Evolutionary conservation across 2,329 filamentous ascomycete genomes (phyloP).

Genomic region (Zelopaecilomyces penicillatus): DNA sequence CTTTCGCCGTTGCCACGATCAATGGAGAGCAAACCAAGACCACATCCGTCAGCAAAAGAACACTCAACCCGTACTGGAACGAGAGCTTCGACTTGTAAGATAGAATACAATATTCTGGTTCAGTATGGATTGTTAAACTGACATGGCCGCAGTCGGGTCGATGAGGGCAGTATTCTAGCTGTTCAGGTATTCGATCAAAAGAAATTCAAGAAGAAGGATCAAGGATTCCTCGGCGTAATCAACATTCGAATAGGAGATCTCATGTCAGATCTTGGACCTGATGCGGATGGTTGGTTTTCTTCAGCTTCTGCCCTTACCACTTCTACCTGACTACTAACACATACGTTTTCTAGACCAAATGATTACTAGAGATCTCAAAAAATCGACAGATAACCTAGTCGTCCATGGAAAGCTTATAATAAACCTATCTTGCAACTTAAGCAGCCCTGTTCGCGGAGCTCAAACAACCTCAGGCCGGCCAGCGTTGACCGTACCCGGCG

Average conservation of each 20-base stretch:
- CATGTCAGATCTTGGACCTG: conserved; percentile 72
- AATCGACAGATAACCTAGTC: conserved; percentile 94
- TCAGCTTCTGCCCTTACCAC: conserved; percentile 11
- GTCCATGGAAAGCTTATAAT: conserved; percentile 97
- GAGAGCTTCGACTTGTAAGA: conserved; percentile 96
- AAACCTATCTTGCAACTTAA: conserved; percentile 87
- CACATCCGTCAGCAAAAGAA: conserved; percentile 95
- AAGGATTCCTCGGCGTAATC: conserved; percentile 95
- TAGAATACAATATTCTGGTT: neutral
- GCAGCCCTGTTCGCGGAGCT: conserved; percentile 52
- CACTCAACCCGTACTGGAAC: conserved; percentile 99
- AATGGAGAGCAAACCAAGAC: conserved; percentile 98
- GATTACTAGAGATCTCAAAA: conserved; percentile 94
- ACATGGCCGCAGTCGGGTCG: conserved; percentile 58
- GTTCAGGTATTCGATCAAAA: conserved; percentile 99
- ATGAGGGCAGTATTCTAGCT: conserved; percentile 91
- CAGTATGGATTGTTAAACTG: neutral
- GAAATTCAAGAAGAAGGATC: conserved; percentile 99
- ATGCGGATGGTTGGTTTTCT: conserved; percentile 70
- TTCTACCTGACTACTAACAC: conserved; percentile 6
- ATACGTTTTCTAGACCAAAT: conserved; percentile 67
- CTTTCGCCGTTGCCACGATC: conserved; percentile 93
- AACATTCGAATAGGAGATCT: conserved; percentile 94
- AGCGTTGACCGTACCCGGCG: conserved; percentile 33
- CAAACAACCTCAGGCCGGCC: conserved; percentile 38